These are phyloP conservation scores for Conticribra guillardii DNA, from an alignment of 108 stramenopile species.

Conservation along the genomic window DNA sequence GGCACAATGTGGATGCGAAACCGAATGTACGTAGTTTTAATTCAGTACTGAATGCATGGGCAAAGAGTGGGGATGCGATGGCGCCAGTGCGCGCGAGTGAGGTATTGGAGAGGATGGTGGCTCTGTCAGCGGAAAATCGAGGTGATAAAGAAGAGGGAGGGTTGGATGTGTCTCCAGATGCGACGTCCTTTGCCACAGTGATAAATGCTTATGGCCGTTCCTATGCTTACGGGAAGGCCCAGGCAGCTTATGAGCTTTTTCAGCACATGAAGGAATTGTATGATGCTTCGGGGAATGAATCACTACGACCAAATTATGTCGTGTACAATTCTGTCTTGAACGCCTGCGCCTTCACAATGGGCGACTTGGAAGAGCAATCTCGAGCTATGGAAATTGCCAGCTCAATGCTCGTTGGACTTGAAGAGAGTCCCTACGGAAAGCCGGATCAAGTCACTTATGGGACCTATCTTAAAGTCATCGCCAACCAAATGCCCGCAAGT, in stretches of 20 bases:
- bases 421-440: constrained; percentile 53
- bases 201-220: constrained; percentile 76
- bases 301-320: constrained; percentile 63
- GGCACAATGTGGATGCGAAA: constrained; percentile 44
- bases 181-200: constrained; percentile 65
- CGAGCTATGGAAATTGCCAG: constrained; percentile 75
- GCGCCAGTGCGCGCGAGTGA: constrained; percentile 60
- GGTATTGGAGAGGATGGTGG: constrained; percentile 60
- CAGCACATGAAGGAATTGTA: constrained; percentile 63
- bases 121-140: constrained; percentile 9
- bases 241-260: constrained; percentile 63
- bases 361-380: constrained; percentile 57
- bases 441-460: constrained; percentile 84
- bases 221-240: constrained; percentile 63
- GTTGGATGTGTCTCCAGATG: constrained; percentile 64
- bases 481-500: constrained; percentile 70
- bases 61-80: constrained; percentile 58
- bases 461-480: constrained; percentile 75
- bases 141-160: constrained; percentile 30
- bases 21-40: constrained; percentile 72
- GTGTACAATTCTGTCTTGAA: constrained; percentile 82
- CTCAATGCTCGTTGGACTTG: constrained; percentile 46
- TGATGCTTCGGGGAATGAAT: constrained; percentile 42
- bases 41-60: constrained; percentile 62
- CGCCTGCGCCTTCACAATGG: constrained; percentile 74